These are phyloP conservation scores for Aspergillus baeticus DNA, from an alignment of 495 filamentous ascomycete genomes.

Conservation along the genomic window DNA sequence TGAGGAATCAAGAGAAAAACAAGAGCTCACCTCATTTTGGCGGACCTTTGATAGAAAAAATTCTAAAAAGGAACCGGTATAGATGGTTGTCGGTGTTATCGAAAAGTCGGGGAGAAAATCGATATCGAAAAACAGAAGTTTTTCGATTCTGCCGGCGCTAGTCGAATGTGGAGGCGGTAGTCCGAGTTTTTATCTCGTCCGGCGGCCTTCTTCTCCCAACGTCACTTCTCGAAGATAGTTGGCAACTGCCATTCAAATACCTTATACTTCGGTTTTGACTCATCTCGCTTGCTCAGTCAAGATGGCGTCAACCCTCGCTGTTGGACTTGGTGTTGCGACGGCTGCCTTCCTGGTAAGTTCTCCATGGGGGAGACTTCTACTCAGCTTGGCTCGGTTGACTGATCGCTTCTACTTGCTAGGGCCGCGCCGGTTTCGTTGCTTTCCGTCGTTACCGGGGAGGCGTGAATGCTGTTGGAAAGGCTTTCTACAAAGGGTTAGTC, in stretches of 20 bases:
- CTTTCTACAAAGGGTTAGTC: slow-evolving; percentile 83
- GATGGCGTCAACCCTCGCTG: slow-evolving; percentile 74
- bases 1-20: background rate
- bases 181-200: slow-evolving; percentile 30
- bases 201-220: slow-evolving; percentile 14
- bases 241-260: background rate
- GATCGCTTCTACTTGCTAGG: slow-evolving; percentile 49
- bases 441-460: slow-evolving; percentile 78
- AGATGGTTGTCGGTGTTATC: slow-evolving; percentile 3
- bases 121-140: slow-evolving; percentile 28
- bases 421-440: slow-evolving; percentile 87
- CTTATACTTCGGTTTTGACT: background rate
- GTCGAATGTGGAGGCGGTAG: slow-evolving; percentile 19
- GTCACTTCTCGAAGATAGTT: slow-evolving; percentile 12
- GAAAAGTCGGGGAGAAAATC: slow-evolving; percentile 21
- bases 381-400: slow-evolving; percentile 7
- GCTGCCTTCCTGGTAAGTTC: slow-evolving; percentile 74
- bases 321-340: slow-evolving; percentile 77
- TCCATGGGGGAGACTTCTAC: background rate
- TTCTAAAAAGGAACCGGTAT: slow-evolving; percentile 1
- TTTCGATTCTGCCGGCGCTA: slow-evolving; percentile 24
- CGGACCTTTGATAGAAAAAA: background rate
- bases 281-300: slow-evolving; percentile 12
- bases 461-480: slow-evolving; percentile 74
- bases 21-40: slow-evolving; percentile 12